A percentile compares a stretch with the other conserved stretches of the same genome.
phyloP scores from a whole-genome alignment of 768 basidiomycete genomes.

The Pleurotus sapidus region DNA sequence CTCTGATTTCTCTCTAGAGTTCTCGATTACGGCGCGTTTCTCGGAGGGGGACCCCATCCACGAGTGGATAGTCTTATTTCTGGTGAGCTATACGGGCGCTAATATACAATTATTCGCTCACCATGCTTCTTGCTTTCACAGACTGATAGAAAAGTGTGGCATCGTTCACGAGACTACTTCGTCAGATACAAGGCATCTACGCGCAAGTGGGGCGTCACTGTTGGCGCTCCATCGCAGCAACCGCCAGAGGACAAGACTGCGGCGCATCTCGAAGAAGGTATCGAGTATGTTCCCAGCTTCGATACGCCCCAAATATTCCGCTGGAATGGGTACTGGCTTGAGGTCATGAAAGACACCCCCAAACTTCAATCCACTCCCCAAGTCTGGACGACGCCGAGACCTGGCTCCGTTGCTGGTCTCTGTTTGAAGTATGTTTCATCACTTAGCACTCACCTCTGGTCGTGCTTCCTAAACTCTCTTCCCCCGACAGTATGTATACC shows the following conservation, averaged over 20 bases:
- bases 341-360: constrained; percentile 20
- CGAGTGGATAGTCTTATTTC: constrained; percentile 44
- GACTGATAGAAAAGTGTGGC: constrained; percentile 44
- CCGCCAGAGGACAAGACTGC: constrained; percentile 3
- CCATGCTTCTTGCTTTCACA: constrained; percentile 9
- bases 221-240: constrained; percentile 7
- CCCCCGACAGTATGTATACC: constrained; percentile 2
- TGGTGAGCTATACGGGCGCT: constrained; percentile 24
- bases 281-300: constrained; percentile 41
- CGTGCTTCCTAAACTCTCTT: too few species aligned
- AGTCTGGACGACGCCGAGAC: neutral
- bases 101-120: too few species aligned
- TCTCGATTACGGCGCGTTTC: constrained; percentile 42
- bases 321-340: constrained; percentile 42
- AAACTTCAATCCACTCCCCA: neutral
- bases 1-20: constrained; percentile 25
- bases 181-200: constrained; percentile 36
- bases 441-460: too few species aligned
- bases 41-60: constrained; percentile 42
- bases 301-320: constrained; percentile 37
- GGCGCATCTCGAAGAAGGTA: constrained; percentile 22
- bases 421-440: constrained; percentile 1
- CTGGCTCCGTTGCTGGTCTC: neutral
- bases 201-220: constrained; percentile 35
- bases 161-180: constrained; percentile 34